These are phyloP conservation scores for Acanthamoeba castellanii DNA, from an alignment of 208 protist species.

Conservation along the genomic window DNA sequence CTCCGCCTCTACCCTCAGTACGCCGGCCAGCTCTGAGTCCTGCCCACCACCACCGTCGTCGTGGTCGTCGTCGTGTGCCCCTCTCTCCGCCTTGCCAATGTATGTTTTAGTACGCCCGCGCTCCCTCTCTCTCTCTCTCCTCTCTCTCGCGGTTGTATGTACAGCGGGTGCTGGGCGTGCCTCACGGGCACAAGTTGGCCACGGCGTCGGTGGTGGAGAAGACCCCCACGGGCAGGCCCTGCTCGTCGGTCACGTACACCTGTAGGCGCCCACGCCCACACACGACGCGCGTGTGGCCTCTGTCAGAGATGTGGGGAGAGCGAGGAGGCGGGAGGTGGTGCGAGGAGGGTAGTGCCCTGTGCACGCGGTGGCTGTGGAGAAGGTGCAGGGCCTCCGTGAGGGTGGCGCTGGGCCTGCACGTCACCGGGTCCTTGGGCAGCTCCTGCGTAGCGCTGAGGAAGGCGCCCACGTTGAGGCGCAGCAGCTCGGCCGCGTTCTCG, in stretches of 20 bases:
- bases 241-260: slow-evolving; percentile 19
- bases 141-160: no score
- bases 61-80: no score
- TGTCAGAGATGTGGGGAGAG: no score
- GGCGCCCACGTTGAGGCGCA: background rate
- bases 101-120: no score
- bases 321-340: background rate
- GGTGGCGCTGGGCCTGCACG: background rate
- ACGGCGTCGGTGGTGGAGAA: slow-evolving; percentile 27
- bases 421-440: slow-evolving; percentile 33
- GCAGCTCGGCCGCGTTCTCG: background rate
- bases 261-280: background rate
- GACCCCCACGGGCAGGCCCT: background rate
- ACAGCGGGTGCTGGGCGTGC: no score
- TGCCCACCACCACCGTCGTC: no score
- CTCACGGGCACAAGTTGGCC: background rate
- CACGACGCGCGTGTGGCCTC: no score
- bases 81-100: no score
- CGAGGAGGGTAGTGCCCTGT: background rate
- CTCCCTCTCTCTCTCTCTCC: no score
- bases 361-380: background rate
- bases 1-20: slow-evolving; percentile 74
- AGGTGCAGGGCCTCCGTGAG: background rate
- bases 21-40: slow-evolving; percentile 10
- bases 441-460: background rate